Conservation (phyloP, 768 basidiomycete species). For the Termitomyces titanicus region DNA sequence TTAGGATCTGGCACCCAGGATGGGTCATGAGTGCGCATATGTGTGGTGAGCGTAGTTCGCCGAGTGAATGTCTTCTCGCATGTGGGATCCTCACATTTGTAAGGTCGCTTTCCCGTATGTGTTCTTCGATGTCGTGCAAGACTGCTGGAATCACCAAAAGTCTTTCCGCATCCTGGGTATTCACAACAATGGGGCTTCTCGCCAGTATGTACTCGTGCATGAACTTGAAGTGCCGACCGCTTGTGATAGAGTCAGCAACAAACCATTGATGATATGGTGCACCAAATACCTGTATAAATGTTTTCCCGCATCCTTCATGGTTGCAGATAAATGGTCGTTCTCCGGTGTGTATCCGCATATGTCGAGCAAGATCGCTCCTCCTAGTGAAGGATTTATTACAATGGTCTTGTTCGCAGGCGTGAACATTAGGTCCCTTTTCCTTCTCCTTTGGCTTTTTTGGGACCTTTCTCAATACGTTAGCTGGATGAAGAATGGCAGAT, state of each 20-base stretch:
- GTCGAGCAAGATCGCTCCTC: constrained; percentile 78
- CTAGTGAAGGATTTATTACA: constrained; percentile 83
- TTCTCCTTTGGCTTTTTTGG: constrained; percentile 37
- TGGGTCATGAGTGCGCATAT: constrained; percentile 87
- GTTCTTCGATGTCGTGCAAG: constrained; percentile 89
- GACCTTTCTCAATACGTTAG: constrained; percentile 28
- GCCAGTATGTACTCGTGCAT: constrained; percentile 86
- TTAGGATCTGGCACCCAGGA: constrained; percentile 82
- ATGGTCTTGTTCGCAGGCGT: constrained; percentile 66
- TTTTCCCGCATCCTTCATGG: constrained; percentile 76
- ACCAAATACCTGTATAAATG: constrained; percentile 78
- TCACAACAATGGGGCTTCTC: constrained; percentile 92
- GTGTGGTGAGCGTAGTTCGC: constrained; percentile 78
- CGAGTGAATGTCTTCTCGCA: constrained; percentile 89
- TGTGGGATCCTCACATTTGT: constrained; percentile 78
- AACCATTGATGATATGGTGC: not conserved
- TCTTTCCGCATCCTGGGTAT: constrained; percentile 83
- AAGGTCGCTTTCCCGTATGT: constrained; percentile 83
- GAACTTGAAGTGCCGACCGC: constrained; percentile 89
- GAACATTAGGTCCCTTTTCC: constrained; percentile 45
- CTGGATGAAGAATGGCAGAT: constrained; percentile 31
- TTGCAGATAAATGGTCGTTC: constrained; percentile 81
- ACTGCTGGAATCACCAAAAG: constrained; percentile 89
- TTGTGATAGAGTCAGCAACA: constrained; percentile 28
- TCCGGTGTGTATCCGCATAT: constrained; percentile 88